Base-by-base conservation (phyloP, 805 yeast species). In the Wickerhamiella hasegawae region DNA sequence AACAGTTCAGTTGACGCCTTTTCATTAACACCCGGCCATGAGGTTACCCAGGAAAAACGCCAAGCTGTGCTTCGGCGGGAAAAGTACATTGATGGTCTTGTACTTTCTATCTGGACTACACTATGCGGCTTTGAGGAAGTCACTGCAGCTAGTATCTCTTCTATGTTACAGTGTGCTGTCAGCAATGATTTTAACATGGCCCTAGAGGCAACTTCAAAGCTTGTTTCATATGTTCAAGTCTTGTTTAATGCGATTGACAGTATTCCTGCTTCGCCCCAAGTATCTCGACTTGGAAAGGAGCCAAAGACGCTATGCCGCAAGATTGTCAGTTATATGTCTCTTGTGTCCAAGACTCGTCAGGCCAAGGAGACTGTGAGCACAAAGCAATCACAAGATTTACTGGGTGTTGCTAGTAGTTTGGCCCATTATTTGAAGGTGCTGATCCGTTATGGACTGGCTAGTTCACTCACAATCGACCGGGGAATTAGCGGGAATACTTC, bases 341-440 rank as follows among this genome's bases (percentile, higher is more conserved):
- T 83, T 23, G 58, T 90, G 29, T 65, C 95, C 41, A 83, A 81
- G 48, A 63, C 72, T 0, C 53, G 45, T 21, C 45, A 43, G 20
- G 33, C 44, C 11, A 36, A 47, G 22, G 40, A 39, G 12, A 44
- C 41, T 17, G 40, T 45, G 10, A 39, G 43, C 18, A 37, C 40
- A 15, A 40, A 42, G 3, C 40, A 43, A 12, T 48, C 60, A 1
- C 52, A 47, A 24, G 62, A 58, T 17, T 49, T 87, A 27, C 65
- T 90, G 45, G 71, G 87, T 0, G 72, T 85, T 9, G 85, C 85
- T 4, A 82, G 95, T 1, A 84, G 92, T 0, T 62, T 87, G 46
- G 96, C 98, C 0, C 97, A 90, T 53, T 87, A 84, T 55, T 63
- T 90, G 47, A 90, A 90, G 54, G 63, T 87, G 5, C 60, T 90